Percentiles rank a stretch among this genome's conserved stretches.
Evolutionary conservation across 2,329 filamentous ascomycete genomes (phyloP).

Genomic region (Fusarium paranaense): DNA sequence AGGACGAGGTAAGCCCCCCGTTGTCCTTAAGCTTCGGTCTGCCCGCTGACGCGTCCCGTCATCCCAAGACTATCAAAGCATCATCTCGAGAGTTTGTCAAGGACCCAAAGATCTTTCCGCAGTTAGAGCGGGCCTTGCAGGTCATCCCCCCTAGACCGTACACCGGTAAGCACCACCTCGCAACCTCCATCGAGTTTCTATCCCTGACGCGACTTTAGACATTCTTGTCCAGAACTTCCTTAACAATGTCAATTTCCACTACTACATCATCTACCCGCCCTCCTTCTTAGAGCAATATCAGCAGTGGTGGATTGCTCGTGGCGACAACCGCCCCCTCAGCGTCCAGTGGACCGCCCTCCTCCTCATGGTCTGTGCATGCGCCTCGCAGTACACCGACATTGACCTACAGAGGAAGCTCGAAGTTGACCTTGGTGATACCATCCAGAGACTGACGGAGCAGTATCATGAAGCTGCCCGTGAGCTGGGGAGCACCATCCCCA

Average conservation of each 20-base stretch:
- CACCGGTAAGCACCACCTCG: slow-evolving; percentile 44
- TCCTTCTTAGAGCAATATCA: slow-evolving; percentile 52
- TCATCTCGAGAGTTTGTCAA: slow-evolving; percentile 38
- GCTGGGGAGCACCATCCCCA: slow-evolving; percentile 48
- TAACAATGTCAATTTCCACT: slow-evolving; percentile 52
- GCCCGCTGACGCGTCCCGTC: not conserved
- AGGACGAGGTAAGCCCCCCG: slow-evolving; percentile 40
- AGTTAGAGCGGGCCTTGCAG: slow-evolving; percentile 48
- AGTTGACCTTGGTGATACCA: slow-evolving; percentile 45
- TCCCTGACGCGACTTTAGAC: slow-evolving; percentile 43
- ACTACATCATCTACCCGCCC: slow-evolving; percentile 53
- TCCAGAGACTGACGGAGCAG: slow-evolving; percentile 45
- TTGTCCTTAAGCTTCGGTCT: not conserved
- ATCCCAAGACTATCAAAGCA: slow-evolving; percentile 17
- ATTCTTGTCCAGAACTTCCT: slow-evolving; percentile 53
- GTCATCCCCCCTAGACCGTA: slow-evolving; percentile 50
- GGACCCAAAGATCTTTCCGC: slow-evolving; percentile 41
- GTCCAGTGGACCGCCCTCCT: slow-evolving; percentile 54
- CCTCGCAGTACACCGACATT: slow-evolving; percentile 48
- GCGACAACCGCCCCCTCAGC: slow-evolving; percentile 46
- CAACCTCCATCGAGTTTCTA: not conserved
- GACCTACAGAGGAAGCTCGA: slow-evolving; percentile 48
- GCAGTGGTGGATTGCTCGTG: slow-evolving; percentile 49
- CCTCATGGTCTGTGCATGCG: slow-evolving; percentile 53
- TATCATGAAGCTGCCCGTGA: slow-evolving; percentile 51